These are phyloP conservation scores for Hygrophorus russula DNA, from an alignment of 768 basidiomycete genomes.

Conservation along the genomic window DNA sequence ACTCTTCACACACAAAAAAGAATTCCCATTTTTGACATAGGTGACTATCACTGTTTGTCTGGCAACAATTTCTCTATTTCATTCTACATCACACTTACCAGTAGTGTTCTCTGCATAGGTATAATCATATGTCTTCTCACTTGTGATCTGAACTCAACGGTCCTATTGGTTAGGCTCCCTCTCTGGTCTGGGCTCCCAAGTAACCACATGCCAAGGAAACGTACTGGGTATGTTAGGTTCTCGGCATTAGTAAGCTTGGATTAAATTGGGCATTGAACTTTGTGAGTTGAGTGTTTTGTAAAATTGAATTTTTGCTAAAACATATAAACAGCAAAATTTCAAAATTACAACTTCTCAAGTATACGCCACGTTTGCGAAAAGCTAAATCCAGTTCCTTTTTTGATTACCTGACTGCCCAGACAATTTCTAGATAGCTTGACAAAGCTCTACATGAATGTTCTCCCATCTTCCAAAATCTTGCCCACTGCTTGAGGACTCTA, in stretches of 20 bases:
- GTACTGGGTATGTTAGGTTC: slow-evolving; percentile 77
- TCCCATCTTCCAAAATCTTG: slow-evolving; percentile 21
- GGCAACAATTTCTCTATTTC: slow-evolving; percentile 1
- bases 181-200: slow-evolving; percentile 69
- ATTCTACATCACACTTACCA: slow-evolving; percentile 33
- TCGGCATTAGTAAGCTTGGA: slow-evolving; percentile 9
- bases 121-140: slow-evolving; percentile 3
- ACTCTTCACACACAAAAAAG: background rate
- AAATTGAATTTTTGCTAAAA: background rate
- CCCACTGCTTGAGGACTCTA: slow-evolving; percentile 25
- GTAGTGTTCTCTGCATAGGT: slow-evolving; percentile 83
- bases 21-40: slow-evolving; percentile 16
- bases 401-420: slow-evolving; percentile 59
- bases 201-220: slow-evolving; percentile 82
- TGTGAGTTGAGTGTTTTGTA: slow-evolving; percentile 15
- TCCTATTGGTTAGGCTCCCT: slow-evolving; percentile 44
- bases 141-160: slow-evolving; percentile 1
- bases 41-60: slow-evolving; percentile 1
- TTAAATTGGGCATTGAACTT: slow-evolving; percentile 4
- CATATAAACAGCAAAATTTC: slow-evolving; percentile 18
- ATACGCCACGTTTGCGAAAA: slow-evolving; percentile 31
- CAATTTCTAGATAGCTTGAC: slow-evolving; percentile 43
- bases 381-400: slow-evolving; percentile 27
- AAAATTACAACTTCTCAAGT: slow-evolving; percentile 23
- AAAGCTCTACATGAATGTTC: slow-evolving; percentile 27